Conservation (phyloP, 106 monocot species). For the Apostasia shenzhenica region DNA sequence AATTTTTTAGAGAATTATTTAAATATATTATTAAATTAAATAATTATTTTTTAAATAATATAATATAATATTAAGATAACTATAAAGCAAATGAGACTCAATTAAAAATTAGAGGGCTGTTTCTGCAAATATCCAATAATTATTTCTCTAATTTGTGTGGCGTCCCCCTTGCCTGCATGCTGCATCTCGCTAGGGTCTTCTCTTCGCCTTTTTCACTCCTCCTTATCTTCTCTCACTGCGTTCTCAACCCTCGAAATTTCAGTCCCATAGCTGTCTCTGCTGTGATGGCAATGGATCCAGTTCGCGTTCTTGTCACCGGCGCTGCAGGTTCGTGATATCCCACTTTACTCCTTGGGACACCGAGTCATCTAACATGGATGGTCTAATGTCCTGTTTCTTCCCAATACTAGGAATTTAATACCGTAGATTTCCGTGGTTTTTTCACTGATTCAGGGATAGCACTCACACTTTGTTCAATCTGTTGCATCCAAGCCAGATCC, state of each 20-base stretch:
- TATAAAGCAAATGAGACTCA: too few species aligned
- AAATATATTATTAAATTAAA: too few species aligned
- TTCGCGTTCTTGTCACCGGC: slow-evolving; percentile 38
- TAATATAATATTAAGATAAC: too few species aligned
- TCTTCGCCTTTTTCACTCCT: neutral
- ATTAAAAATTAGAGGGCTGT: too few species aligned
- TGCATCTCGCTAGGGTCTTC: neutral
- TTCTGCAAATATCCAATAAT: too few species aligned
- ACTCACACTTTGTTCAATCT: neutral
- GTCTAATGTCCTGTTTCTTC: neutral
- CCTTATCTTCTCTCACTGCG: neutral
- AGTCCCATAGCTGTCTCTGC: neutral
- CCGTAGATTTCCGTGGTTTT: neutral
- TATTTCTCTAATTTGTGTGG: too few species aligned
- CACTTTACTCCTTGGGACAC: neutral
- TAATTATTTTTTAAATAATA: too few species aligned
- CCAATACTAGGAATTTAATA: neutral
- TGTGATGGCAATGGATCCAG: slow-evolving; percentile 36
- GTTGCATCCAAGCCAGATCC: neutral
- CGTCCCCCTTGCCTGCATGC: neutral
- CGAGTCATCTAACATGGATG: neutral
- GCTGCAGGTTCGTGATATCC: slow-evolving; percentile 28
- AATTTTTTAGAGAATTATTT: too few species aligned
- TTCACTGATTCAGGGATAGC: neutral
- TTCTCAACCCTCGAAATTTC: neutral